Percentiles rank a stretch among this genome's conserved stretches.
Conservation (phyloP, 2,329 filamentous ascomycete species). For the Phoma sp. region DNA sequence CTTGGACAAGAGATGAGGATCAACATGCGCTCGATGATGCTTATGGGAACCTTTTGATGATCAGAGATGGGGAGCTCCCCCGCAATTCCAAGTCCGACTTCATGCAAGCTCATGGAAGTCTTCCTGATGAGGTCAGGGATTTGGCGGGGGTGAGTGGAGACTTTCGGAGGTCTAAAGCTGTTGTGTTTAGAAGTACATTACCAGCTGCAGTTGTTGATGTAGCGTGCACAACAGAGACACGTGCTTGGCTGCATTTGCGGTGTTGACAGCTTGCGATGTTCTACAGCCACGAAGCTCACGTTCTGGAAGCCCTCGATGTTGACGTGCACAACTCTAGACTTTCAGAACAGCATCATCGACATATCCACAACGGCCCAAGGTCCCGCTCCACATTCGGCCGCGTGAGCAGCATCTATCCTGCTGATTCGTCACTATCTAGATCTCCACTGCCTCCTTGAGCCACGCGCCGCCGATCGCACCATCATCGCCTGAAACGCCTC, state of each 20-base stretch:
- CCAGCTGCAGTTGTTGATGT: background rate
- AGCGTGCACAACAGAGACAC: background rate
- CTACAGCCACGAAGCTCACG: background rate
- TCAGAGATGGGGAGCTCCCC: slow-evolving; percentile 4
- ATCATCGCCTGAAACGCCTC: slow-evolving; percentile 34
- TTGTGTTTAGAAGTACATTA: background rate
- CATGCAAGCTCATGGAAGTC: slow-evolving; percentile 2
- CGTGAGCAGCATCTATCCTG: background rate
- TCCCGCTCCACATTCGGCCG: slow-evolving; percentile 9
- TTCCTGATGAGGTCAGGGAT: background rate
- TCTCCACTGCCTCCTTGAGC: slow-evolving; percentile 24
- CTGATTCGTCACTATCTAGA: slow-evolving; percentile 4
- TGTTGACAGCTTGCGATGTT: background rate
- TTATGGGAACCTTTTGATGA: slow-evolving; percentile 3
- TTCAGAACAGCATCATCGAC: slow-evolving; percentile 8
- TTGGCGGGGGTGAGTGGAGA: background rate
- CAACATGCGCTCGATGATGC: slow-evolving; percentile 10
- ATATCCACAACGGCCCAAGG: slow-evolving; percentile 2
- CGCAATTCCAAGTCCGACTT: slow-evolving; percentile 1
- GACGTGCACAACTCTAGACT: background rate
- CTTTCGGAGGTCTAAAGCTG: background rate
- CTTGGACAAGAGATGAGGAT: slow-evolving; percentile 20
- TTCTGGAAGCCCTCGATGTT: slow-evolving; percentile 7
- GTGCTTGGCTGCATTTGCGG: background rate
- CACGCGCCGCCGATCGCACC: slow-evolving; percentile 32